These are phyloP conservation scores for Solanum infundibuliforme DNA, from an alignment of 257 asterid species.

Conservation along the genomic window DNA sequence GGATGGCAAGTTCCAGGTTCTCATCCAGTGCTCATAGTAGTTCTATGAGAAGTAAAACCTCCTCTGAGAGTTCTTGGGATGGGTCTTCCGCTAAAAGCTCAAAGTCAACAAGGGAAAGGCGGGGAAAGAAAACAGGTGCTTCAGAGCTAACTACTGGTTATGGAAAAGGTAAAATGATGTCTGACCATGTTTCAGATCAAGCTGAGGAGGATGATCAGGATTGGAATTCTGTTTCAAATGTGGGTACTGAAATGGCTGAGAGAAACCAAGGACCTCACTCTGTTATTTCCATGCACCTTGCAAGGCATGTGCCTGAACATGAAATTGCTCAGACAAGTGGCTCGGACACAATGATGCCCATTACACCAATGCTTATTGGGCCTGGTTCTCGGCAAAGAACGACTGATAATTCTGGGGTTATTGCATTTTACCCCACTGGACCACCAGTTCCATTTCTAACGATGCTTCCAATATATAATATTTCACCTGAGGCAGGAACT, in stretches of 20 bases:
- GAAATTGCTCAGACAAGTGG: slow-evolving; percentile 72
- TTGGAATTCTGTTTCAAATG: slow-evolving; percentile 27
- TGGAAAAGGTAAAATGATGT: slow-evolving; percentile 52
- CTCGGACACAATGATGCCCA: slow-evolving; percentile 57
- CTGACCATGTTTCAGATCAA: slow-evolving; percentile 32
- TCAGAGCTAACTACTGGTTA: slow-evolving; percentile 24
- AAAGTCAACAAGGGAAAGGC: slow-evolving; percentile 24
- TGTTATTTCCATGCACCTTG: slow-evolving; percentile 39
- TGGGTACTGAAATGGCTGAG: slow-evolving; percentile 40
- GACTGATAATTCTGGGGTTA: slow-evolving; percentile 53
- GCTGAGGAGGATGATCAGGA: slow-evolving; percentile 58
- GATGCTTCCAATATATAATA: slow-evolving; percentile 82
- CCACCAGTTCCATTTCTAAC: slow-evolving; percentile 93
- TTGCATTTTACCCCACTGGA: slow-evolving; percentile 88
- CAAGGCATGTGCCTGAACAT: slow-evolving; percentile 41
- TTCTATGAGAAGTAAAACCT: slow-evolving; percentile 33
- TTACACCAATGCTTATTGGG: slow-evolving; percentile 68
- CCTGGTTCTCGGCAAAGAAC: slow-evolving; percentile 55
- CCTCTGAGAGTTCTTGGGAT: slow-evolving; percentile 46
- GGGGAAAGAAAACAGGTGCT: slow-evolving; percentile 30
- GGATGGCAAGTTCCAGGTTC: slow-evolving; percentile 31
- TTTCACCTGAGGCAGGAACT: slow-evolving; percentile 49
- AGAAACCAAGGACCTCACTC: slow-evolving; percentile 42
- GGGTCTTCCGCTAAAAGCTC: slow-evolving; percentile 27
- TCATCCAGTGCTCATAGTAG: slow-evolving; percentile 36